Evolutionary conservation across 202 grass and related monocot genomes (phyloP), one percentile per base, ranked within the genome.

Genomic region (Saccharum hybrid): DNA sequence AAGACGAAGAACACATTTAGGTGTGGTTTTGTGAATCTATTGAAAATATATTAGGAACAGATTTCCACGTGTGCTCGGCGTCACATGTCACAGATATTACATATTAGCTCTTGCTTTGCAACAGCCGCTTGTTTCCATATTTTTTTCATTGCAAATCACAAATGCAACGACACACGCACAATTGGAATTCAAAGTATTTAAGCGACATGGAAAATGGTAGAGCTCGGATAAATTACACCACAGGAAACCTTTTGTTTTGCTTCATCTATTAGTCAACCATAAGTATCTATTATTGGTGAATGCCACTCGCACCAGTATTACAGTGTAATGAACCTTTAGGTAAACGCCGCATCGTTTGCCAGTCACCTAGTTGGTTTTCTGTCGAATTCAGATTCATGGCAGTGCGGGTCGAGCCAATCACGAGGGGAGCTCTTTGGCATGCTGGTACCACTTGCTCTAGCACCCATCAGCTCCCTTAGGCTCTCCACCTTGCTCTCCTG

Each of bases 331-430:
- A 69, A 75, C 21, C 13, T 75, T 51, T 12, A 31, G 36, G 48
- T 68, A 71, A 75, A 41, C 18, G 4, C 2, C 0, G 26, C 13
- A 75, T 63, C 51, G 52, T 30, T 68, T 38, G 39, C 33, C 26
- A 63, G 33, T 69, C 14, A 40, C 52, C 68, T 83, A 76, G 48
- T 74, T 39, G 80, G 63, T 65, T 88, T 85, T 45, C 85, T 87
- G 49, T 98, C 87, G 19, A 94, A 93, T 76, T 93, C 90, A 19
- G 95, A 98, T 79, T 98, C 92, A 34, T 77, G 88, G 54, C 96
- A 96, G 75, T 98, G 93, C 12, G 91, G 96, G 61, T 98, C 96
- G 34, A 94, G 91, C 96, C 93, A 98, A 79, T 90, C 89, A 48
- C 85, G 74, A 57, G 85, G 65, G 4, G 89, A 92, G 57, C 84